Conservation (phyloP, 2,329 filamentous ascomycete genomes). For the Stagonosporopsis cucurbitacearum region DNA sequence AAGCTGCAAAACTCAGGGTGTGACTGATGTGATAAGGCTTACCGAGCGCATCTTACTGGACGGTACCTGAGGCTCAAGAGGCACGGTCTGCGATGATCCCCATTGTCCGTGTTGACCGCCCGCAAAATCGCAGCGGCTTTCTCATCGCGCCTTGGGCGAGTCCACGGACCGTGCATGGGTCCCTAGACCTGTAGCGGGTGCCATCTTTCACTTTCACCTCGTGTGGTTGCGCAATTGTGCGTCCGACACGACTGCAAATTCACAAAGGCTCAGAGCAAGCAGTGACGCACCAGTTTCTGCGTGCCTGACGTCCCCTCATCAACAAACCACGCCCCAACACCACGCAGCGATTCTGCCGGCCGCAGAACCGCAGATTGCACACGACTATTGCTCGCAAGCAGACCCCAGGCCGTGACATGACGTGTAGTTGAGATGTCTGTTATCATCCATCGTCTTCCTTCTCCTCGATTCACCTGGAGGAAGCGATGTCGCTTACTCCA, state of each 20-base stretch:
- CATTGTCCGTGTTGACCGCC: conserved; percentile 12
- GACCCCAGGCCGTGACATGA: conserved; percentile 31
- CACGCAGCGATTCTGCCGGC: neutral
- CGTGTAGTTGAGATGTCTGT: conserved; percentile 37
- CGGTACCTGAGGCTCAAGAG: conserved; percentile 16
- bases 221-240: neutral
- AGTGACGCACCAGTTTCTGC: conserved; percentile 13
- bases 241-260: neutral
- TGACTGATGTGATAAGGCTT: conserved; percentile 11
- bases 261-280: neutral
- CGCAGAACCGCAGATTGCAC: neutral
- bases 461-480: conserved; percentile 36
- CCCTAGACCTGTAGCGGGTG: conserved; percentile 12
- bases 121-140: conserved; percentile 1
- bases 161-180: conserved; percentile 7
- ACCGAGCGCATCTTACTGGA: conserved; percentile 10
- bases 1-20: conserved; percentile 4
- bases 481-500: conserved; percentile 50
- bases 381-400: conserved; percentile 4
- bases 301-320: conserved; percentile 27
- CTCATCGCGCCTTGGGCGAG: neutral
- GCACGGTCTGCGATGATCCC: conserved; percentile 11
- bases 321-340: conserved; percentile 16
- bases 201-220: conserved; percentile 14
- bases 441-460: conserved; percentile 28